Base-by-base conservation (phyloP, 768 basidiomycete genomes). In the Gymnopilus junonius region DNA sequence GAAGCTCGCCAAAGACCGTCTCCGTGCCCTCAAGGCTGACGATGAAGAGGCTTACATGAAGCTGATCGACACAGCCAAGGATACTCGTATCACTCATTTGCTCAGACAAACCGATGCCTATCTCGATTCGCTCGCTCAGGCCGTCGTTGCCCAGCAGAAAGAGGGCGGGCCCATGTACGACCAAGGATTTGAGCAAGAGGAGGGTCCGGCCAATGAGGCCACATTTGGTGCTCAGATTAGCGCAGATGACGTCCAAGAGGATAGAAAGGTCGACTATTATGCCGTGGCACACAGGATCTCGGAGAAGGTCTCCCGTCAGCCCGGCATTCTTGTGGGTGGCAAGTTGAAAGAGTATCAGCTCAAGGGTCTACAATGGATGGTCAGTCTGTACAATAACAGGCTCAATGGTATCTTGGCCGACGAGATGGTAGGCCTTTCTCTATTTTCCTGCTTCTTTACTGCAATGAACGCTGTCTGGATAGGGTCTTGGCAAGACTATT, bases 31-130 rank as follows among this genome's bases (percentile, higher is more conserved):
- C 68, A 95, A 97, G 79, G 92, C 92, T 29, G 96, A 99, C 73
- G 97, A 99, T 80, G 97, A 99, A 81, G 97, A 98, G 77, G 96
- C 94, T n/a, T 99, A 99, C 77, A 91, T 98, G 87, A 95, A 95
- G 74, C 91, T 99, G 70, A 94, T 99, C 71, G 97, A 99, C 75
- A 97, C 96, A 17, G 97, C 97, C 61, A 99, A 99, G 76, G 97
- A 99, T 71, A 98, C 97, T 10, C 92, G 97, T 77, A 98, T 99
- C 77, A 97, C 96, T 0, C 97, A 99, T 77, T 82, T 99, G 27
- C 82, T 99, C 60, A 84, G 91, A 46, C 97, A 99, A 79, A 99
- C 97, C 8, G 97, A 99, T 70, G 70, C 88, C 0, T 99, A 95
- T 78, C 89, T 99, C 69, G 97, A 99, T 73, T 94, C 93, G 8